Evolutionary conservation across 257 asterid genomes (phyloP), one percentile per base, ranked within the genome.

Genomic region (Solanum chiquidenum): DNA sequence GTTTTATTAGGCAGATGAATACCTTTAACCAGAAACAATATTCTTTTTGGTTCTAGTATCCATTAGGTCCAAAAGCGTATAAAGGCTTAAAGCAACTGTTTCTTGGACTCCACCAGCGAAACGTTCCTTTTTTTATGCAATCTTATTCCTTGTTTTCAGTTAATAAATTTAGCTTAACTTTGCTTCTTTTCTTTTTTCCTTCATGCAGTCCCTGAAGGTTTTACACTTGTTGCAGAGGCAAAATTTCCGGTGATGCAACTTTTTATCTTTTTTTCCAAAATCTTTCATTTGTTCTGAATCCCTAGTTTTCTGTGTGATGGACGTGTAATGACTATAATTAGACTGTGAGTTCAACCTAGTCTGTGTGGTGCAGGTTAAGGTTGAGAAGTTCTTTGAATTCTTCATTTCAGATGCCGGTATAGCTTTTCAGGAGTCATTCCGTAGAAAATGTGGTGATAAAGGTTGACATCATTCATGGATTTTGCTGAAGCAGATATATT

Each of bases 401-500:
- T 96, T 94, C 90, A 92, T 95, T 90, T 97, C 99, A 44, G 95
- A 97, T 85, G 93, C 88, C 42, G 92, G 96, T 87, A 83, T 89
- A 85, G 88, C 79, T 88, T 97, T 97, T 89, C 98, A 90, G 75
- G 95, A 93, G 90, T 90, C 91, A 58, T 97, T 94, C 92, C 99
- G 94, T 89, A 87, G 82, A 85, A 97, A 95, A 88, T 97, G 99
- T 89, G 99, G 98, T n/a, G 99, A 97, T 91, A 97, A 94, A 95
- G 99, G 99, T 95, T 95, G 91, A 89, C 29, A 87, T 91, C 13
- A 72, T 87, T 83, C 87, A 90, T 88, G 86, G 85, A 89, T 89
- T 84, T 90, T 60, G 86, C 31, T 35, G 83, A 55, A 23, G 85
- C 37, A 14, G 85, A 82, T 82, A 31, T 29, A 49, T 49, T 82